Percentiles rank a stretch among this genome's conserved stretches.
Evolutionary conservation across 768 basidiomycete species (phyloP).

Genomic region (Mrakia hoshinonis): DNA sequence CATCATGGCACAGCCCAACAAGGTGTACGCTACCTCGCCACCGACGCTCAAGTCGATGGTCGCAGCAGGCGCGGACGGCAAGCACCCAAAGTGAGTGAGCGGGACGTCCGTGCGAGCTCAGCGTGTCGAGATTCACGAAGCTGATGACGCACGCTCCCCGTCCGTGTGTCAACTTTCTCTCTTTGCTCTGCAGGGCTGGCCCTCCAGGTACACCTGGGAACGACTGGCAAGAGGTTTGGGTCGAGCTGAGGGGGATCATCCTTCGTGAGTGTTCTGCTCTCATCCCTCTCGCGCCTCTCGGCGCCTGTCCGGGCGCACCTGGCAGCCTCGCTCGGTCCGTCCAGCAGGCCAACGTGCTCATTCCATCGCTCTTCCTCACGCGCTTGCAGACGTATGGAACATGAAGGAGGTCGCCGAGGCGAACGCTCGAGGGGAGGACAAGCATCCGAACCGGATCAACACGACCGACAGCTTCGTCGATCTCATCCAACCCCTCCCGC

Average conservation of each 20-base stretch:
- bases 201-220: constrained; percentile 39
- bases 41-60: constrained; percentile 21
- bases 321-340: background rate
- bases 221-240: constrained; percentile 42
- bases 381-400: constrained; percentile 38
- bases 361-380: background rate
- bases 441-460: constrained; percentile 42
- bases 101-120: background rate
- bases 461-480: constrained; percentile 39
- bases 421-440: constrained; percentile 40
- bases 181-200: constrained; percentile 33
- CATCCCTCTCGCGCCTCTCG: background rate
- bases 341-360: background rate
- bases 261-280: constrained; percentile 34
- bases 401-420: constrained; percentile 42
- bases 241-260: constrained; percentile 41
- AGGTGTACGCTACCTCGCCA: constrained; percentile 26
- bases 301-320: background rate
- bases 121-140: background rate
- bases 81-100: constrained; percentile 24
- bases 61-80: constrained; percentile 23
- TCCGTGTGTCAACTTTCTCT: background rate
- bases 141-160: background rate
- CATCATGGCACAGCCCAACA: constrained; percentile 25
- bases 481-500: constrained; percentile 40